Evolutionary conservation across 108 stramenopile genomes (phyloP), one percentile per base, ranked within the genome.

Genomic region (Cyclotella distinguenda): DNA sequence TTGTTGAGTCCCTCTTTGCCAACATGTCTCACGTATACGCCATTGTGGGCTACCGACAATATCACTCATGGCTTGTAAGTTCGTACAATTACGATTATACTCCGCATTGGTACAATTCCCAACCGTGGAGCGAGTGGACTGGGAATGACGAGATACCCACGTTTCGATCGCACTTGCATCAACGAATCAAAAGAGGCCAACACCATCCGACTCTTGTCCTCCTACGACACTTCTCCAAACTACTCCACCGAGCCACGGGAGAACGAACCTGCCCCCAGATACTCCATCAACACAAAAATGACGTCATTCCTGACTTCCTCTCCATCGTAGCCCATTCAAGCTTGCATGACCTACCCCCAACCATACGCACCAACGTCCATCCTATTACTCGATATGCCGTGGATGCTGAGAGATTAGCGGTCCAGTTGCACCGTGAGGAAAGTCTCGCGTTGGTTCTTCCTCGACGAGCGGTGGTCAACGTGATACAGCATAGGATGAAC

Each of bases 81-180:
- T 28, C 27, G 28, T 52, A 52, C 16, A 10, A 30, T 12, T 52
- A 32, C 31, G 12, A 4, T 1, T 52, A 31, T 13, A 30, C 12
- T 27, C 50, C 50, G 21, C n/a, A 52, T n/a, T 52, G 50, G 50
- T 52, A 52, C 8, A 30, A 52, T 52, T 11, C 31, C 19, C 30
- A 52, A 12, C n/a, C 10, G 8, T 52, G 50, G 50, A 52, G 50
- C 12, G 21, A 31, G 1, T 52, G 50, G 50, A 30, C 30, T 6
- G 50, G 27, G 1, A 11, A 52, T 4, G 50, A 52, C 6, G 27
- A 13, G 9, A 52, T 52, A 8, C 50, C 50, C 4, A 52, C 50
- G 15, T 6, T 52, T 28, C 28, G 28, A 6, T 3, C 26, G 50
- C 31, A 32, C 7, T 2, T 52, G 26, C 30, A 1, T 12, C 50